These are phyloP conservation scores for Musa acuminata DNA, from an alignment of 176 grass and related monocot genomes.

Conservation along the genomic window DNA sequence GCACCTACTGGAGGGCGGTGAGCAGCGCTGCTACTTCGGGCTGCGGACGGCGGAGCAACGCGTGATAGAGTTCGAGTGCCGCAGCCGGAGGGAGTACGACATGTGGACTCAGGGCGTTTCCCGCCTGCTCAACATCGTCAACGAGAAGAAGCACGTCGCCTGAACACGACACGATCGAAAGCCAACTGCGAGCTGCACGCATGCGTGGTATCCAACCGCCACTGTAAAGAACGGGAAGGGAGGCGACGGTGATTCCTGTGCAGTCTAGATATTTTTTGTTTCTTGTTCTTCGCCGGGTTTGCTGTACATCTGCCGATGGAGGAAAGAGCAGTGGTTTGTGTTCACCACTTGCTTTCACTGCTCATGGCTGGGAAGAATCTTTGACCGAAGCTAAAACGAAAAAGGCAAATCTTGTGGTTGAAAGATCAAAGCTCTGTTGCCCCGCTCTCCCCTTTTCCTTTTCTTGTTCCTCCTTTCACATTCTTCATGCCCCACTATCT, in stretches of 20 bases:
- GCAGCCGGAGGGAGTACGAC: constrained; percentile 44
- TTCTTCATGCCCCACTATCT: not conserved
- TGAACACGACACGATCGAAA: constrained; percentile 6
- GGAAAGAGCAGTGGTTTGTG: not conserved
- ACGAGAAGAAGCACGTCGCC: constrained; percentile 35
- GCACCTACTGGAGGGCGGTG: constrained; percentile 71
- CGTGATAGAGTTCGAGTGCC: constrained; percentile 98
- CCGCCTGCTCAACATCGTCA: constrained; percentile 51
- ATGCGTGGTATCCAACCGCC: not conserved
- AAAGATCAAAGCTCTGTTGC: not conserved
- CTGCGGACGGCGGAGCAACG: constrained; percentile 66
- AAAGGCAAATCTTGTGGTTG: not conserved
- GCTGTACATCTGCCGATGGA: not conserved
- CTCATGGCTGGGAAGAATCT: not conserved
- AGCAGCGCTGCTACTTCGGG: constrained; percentile 85
- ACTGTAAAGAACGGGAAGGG: not conserved
- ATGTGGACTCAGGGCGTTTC: constrained; percentile 89
- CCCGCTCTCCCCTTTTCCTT: not conserved
- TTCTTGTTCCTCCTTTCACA: not conserved
- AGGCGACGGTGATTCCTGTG: not conserved
- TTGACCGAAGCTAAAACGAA: not conserved
- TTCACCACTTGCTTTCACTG: not conserved
- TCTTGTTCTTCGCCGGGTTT: not conserved
- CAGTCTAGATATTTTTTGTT: not conserved
- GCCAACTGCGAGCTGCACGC: not conserved